Conservation (phyloP, 306 rosid genomes). For the Dryas octopetala region DNA sequence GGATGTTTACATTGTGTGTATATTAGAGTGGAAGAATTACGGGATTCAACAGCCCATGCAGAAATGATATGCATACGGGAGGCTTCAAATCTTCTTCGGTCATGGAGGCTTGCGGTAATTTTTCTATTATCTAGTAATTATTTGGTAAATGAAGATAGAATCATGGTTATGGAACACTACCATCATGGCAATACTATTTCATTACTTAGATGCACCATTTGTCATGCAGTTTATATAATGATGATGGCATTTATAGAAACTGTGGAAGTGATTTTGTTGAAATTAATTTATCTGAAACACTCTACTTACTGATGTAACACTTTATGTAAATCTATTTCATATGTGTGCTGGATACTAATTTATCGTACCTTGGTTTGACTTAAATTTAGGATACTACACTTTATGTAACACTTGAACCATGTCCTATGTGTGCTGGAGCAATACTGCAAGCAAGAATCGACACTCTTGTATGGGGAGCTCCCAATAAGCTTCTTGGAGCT, state of each 20-base stretch:
- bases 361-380: constrained; percentile 27
- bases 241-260: not conserved
- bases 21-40: constrained; percentile 85
- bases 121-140: constrained; percentile 20
- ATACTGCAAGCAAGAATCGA: constrained; percentile 83
- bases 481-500: constrained; percentile 98
- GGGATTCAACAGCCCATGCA: constrained; percentile 98
- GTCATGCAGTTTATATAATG: not conserved
- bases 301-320: not conserved
- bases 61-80: constrained; percentile 93
- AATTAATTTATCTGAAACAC: not conserved
- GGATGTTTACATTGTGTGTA: constrained; percentile 26
- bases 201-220: not conserved
- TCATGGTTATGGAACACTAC: no score
- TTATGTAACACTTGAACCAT: constrained; percentile 94
- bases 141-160: no score
- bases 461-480: constrained; percentile 97
- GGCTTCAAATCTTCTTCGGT: constrained; percentile 74
- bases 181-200: no score
- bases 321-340: no score
- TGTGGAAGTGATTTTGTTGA: not conserved
- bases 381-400: constrained; percentile 67
- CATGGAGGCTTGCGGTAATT: constrained; percentile 95
- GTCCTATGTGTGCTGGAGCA: constrained; percentile 99
- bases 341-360: no score